Percentiles rank a stretch among this genome's conserved stretches.
Conservation (phyloP, 2,329 filamentous ascomycete species). For the Fonsecaea pugnacius region DNA sequence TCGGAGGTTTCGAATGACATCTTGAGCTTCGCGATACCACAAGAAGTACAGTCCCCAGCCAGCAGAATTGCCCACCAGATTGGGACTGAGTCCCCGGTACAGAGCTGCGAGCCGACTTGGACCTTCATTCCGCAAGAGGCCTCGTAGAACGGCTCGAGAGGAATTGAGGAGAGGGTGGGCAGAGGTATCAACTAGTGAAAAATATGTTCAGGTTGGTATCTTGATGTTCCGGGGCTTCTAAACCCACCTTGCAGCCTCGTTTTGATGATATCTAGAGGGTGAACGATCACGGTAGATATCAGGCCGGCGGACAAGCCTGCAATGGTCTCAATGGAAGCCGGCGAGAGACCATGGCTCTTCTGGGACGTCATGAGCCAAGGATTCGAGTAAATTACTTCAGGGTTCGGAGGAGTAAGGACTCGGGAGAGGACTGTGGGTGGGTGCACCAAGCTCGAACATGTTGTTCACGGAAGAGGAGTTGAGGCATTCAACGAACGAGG, state of each 20-base stretch:
- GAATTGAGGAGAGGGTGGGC: slow-evolving; percentile 55
- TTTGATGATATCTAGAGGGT: slow-evolving; percentile 95
- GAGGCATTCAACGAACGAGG: background rate
- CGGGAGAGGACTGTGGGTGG: slow-evolving; percentile 33
- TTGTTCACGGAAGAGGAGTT: slow-evolving; percentile 20
- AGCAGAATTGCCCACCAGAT: slow-evolving; percentile 85
- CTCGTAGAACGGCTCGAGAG: slow-evolving; percentile 58
- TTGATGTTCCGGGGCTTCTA: background rate
- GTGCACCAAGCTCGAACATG: slow-evolving; percentile 34
- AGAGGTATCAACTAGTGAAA: slow-evolving; percentile 59
- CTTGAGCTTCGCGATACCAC: slow-evolving; percentile 66
- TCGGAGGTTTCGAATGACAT: slow-evolving; percentile 52
- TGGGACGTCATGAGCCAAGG: slow-evolving; percentile 43
- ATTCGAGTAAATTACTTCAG: background rate
- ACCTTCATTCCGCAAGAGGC: slow-evolving; percentile 60
- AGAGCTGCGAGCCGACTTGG: slow-evolving; percentile 64
- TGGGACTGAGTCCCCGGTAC: slow-evolving; percentile 88
- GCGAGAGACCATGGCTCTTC: slow-evolving; percentile 63
- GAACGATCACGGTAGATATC: slow-evolving; percentile 81
- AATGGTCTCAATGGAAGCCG: slow-evolving; percentile 81
- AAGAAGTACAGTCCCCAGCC: slow-evolving; percentile 95
- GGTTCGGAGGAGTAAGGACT: slow-evolving; percentile 15
- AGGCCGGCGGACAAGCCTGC: slow-evolving; percentile 89
- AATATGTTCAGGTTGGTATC: slow-evolving; percentile 31
- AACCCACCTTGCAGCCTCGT: slow-evolving; percentile 83